These are phyloP conservation scores for Ustilago sp. DNA, from an alignment of 1,284 basidiomycete genomes.

Conservation along the genomic window DNA sequence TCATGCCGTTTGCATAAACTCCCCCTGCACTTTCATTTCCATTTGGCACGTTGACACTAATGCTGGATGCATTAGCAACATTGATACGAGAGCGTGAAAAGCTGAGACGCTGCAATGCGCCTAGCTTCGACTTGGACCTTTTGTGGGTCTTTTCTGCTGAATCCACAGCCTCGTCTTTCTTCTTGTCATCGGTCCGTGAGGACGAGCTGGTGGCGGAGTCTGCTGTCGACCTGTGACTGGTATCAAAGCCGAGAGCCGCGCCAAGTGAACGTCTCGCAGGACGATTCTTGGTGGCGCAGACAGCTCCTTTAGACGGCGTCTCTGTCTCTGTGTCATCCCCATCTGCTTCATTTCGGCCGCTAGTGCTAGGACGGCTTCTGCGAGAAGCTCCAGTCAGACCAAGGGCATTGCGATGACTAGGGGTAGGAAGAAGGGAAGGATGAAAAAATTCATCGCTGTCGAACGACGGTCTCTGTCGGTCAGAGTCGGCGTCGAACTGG, in stretches of 20 bases:
- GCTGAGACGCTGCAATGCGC: slow-evolving; percentile 39
- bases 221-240: not conserved
- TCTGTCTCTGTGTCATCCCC: slow-evolving; percentile 50
- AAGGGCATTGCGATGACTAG: slow-evolving; percentile 6
- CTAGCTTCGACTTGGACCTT: slow-evolving; percentile 25
- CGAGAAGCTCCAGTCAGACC: not conserved
- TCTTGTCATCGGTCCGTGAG: not conserved
- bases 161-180: not conserved
- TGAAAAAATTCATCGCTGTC: slow-evolving; percentile 11
- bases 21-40: not conserved
- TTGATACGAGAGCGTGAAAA: slow-evolving; percentile 44
- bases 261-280: slow-evolving; percentile 33
- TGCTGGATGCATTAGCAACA: slow-evolving; percentile 27
- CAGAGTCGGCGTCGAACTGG: slow-evolving; percentile 34
- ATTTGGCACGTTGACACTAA: slow-evolving; percentile 18
- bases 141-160: slow-evolving; percentile 10
- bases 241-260: slow-evolving; percentile 35
- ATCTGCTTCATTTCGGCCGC: slow-evolving; percentile 16
- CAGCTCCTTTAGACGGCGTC: slow-evolving; percentile 7
- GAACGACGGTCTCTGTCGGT: slow-evolving; percentile 1
- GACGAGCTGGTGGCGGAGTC: not conserved
- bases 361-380: not conserved
- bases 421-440: not conserved
- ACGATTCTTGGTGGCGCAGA: not conserved
- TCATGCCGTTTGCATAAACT: slow-evolving; percentile 11